A percentile compares a stretch with the other conserved stretches of the same genome.
These are phyloP conservation scores for Chaetomiaceae sp. DNA, from an alignment of 2,329 filamentous ascomycete genomes.

Conservation along the genomic window DNA sequence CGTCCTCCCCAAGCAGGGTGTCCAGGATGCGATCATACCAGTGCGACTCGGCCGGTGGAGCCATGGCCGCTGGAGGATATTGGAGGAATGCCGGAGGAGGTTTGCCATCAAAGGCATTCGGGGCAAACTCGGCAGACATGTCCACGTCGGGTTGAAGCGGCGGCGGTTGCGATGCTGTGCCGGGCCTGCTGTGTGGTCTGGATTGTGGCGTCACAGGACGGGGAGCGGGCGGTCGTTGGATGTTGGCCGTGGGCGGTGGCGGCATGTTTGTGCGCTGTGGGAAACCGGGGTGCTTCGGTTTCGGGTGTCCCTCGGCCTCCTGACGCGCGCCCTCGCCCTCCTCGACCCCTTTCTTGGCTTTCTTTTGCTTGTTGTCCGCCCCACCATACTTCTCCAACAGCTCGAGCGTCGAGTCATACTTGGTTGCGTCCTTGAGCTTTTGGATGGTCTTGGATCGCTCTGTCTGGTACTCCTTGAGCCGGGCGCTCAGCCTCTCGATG, in stretches of 20 bases:
- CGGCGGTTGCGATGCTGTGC: slow-evolving; percentile 13
- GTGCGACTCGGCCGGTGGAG: slow-evolving; percentile 43
- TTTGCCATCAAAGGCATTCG: slow-evolving; percentile 56
- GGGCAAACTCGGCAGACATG: slow-evolving; percentile 63
- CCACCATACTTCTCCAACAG: slow-evolving; percentile 91
- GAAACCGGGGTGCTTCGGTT: slow-evolving; percentile 16
- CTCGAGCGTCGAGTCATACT: slow-evolving; percentile 91
- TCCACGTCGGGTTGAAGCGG: slow-evolving; percentile 31
- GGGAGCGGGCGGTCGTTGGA: slow-evolving; percentile 39
- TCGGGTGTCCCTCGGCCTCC: slow-evolving; percentile 27
- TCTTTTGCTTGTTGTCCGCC: slow-evolving; percentile 45
- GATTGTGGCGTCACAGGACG: slow-evolving; percentile 29
- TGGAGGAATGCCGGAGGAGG: slow-evolving; percentile 27
- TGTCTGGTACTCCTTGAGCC: slow-evolving; percentile 69
- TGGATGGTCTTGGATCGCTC: slow-evolving; percentile 86
- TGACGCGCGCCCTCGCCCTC: slow-evolving; percentile 20
- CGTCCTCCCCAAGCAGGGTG: slow-evolving; percentile 88
- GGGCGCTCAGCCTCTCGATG: slow-evolving; percentile 61
- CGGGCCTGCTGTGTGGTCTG: slow-evolving; percentile 14
- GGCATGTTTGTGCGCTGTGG: slow-evolving; percentile 31
- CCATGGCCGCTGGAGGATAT: slow-evolving; percentile 27
- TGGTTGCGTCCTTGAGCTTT: slow-evolving; percentile 90
- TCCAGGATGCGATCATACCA: slow-evolving; percentile 97
- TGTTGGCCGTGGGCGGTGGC: slow-evolving; percentile 61
- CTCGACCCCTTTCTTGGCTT: slow-evolving; percentile 28